Evolutionary conservation across 192 early-diverging fungal genomes (phyloP), one percentile per base, ranked within the genome.

Genomic region (Entophlyctis luteolus): DNA sequence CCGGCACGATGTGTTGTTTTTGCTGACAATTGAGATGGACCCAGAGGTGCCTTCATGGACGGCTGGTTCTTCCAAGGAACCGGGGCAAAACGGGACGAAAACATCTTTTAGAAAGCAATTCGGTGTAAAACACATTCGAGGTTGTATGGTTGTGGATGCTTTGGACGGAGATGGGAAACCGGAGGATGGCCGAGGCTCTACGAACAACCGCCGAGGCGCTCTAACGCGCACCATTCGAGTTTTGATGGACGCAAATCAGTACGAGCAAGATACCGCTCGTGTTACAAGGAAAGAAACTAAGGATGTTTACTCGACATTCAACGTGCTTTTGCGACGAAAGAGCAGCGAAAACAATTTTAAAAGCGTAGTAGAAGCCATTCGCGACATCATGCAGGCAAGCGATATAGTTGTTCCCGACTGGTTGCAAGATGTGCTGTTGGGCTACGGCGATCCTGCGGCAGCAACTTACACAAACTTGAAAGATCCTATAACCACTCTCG

Each of bases 291-390:
- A 76, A n/a, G 77, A 82, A n/a, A 55, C 65, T 0, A 81, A 81
- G 20, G 87, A 89, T 72, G 79, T 93, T 0, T 91, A 98, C 68
- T 79, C 79, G 22, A 82, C 83, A 6, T 93, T 98, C 60, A 98
- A 95, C 73, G 79, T 98, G 22, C 78, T 96, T n/a, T 68, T 99
- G 59, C 86, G 98, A 31, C 82, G 95, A 28, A 84, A 87, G 53
- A 86, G 92, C 35, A 79, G 90, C 67, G 94, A 96, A 77, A 98
- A 92, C 78, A 96, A 95, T 73, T 96, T 98, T 68, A 93, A 91
- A 72, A 85, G 89, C 1, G 91, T 95, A 2, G 72, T 98, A 48
- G 95, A 96, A 60, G 89, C 92, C 0, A 87, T 98, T 39, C 89
- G 94, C 31, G 91, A 91, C 50, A 73, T 95, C 63, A 89, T 94